phyloP scores from a whole-genome alignment of 1,139 yeast species.

The Suhomyces ambrosiae region DNA sequence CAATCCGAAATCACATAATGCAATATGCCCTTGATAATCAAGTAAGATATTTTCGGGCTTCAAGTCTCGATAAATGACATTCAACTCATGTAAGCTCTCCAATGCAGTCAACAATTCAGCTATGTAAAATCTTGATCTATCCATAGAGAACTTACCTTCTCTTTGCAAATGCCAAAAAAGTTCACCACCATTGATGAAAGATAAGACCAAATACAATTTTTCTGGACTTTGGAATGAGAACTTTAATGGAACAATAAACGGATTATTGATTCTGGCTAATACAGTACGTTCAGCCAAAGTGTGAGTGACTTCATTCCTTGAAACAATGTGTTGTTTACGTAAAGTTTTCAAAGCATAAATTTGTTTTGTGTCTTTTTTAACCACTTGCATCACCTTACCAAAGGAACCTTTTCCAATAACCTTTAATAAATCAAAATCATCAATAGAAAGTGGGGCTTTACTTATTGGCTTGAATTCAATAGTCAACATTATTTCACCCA shows the following conservation, averaged over 20 bases:
- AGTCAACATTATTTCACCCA: constrained; percentile 65
- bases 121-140: constrained; percentile 88
- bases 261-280: constrained; percentile 87
- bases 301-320: constrained; percentile 93
- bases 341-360: constrained; percentile 92
- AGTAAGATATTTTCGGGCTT: constrained; percentile 93
- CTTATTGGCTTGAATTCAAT: constrained; percentile 76
- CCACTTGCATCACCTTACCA: constrained; percentile 98
- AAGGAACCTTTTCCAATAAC: constrained; percentile 98
- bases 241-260: constrained; percentile 97
- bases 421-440: constrained; percentile 88
- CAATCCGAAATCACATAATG: constrained; percentile 93
- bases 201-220: constrained; percentile 83
- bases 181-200: constrained; percentile 97
- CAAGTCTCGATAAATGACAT: constrained; percentile 91
- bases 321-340: constrained; percentile 90
- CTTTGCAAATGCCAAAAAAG: constrained; percentile 91
- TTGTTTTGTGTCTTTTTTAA: constrained; percentile 91
- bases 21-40: constrained; percentile 96
- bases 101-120: constrained; percentile 92
- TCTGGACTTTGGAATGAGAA: constrained; percentile 96
- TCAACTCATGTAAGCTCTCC: constrained; percentile 85
- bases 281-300: constrained; percentile 96
- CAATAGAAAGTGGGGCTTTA: constrained; percentile 68
- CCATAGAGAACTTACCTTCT: constrained; percentile 86